Percentiles rank a stretch among this genome's conserved stretches.
Conservation (phyloP, 2,329 filamentous ascomycete species). For the Alternaria sp. region DNA sequence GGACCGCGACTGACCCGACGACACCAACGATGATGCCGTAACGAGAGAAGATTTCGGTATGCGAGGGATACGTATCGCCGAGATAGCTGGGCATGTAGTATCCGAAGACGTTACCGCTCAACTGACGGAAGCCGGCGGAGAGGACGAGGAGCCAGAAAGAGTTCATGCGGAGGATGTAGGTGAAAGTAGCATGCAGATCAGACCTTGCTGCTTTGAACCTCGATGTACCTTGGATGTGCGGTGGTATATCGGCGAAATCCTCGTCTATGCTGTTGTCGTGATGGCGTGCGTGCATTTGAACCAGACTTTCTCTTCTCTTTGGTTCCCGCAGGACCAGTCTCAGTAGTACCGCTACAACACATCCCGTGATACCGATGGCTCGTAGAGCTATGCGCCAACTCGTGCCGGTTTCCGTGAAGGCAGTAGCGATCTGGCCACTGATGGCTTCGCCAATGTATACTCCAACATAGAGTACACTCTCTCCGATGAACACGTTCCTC, state of each 20-base stretch:
- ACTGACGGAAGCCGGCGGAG: background rate
- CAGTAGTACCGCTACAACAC: background rate
- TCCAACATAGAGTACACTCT: background rate
- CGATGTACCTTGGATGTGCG: background rate
- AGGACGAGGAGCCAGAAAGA: background rate
- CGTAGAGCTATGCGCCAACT: background rate
- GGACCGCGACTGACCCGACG: background rate
- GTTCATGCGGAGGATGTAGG: background rate
- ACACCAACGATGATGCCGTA: background rate
- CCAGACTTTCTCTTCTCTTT: background rate
- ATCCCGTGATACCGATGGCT: background rate
- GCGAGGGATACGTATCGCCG: background rate
- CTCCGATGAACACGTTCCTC: background rate
- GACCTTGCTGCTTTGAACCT: background rate
- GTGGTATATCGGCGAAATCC: background rate
- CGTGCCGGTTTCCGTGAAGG: background rate
- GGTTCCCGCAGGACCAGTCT: background rate
- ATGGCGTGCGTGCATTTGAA: background rate
- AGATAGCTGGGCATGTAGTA: background rate
- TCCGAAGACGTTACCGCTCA: background rate
- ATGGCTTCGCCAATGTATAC: constrained; percentile 1
- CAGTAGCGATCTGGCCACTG: background rate
- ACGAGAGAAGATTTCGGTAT: background rate
- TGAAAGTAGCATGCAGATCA: background rate
- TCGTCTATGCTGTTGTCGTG: background rate